Base-by-base conservation (phyloP, 2,329 filamentous ascomycete genomes). In the Alternaria arborescens region DNA sequence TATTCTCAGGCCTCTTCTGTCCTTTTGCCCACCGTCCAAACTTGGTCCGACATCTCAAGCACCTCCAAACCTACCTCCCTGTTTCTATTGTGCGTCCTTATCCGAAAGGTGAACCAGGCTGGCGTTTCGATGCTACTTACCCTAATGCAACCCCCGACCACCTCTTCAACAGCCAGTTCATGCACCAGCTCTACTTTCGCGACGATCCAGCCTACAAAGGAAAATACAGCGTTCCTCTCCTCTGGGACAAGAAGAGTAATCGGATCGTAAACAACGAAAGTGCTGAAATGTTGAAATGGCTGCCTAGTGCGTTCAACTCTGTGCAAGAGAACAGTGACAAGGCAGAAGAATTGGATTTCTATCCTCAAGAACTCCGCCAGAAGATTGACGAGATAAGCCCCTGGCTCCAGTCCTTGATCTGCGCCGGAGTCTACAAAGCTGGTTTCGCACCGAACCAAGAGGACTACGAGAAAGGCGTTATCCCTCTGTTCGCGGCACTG, bases 11-110 rank as follows among this genome's bases (percentile, higher is more conserved):
- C 20, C 82, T 89, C 28, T 90, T 90, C 78, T 89, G 87, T 67
- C 88, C 87, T 3, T 89, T 89, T 65, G 87, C 88, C 2, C 88
- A 89, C 69, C 83, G 87, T 11, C 84, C 77, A 16, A 88, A 87
- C 66, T 76, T 89, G 11, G 80, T 87, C 8, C 81, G 86, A 5
- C 81, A 87, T 50, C 78, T 89, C 50, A 87, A 88, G 69, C 84
- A 85, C 34, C 81, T 90, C 3, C 79, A 84, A 34, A 75, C 82
- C 11, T 78, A 85, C 36, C 84, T 89, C 43, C 80, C 83, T 6
- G 69, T 88, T 20, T 87, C 85, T 1, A 79, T 89, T 4, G 87
- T 90, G 1, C 86, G 85, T 65, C 85, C 88, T 0, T 91, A 90
- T 62, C 89, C 89, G 0, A 91, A 91, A 71, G 88, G 87, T 52